Evolutionary conservation across 805 yeast genomes (phyloP), one percentile per base, ranked within the genome.

Genomic region (Candida tibetensis): DNA sequence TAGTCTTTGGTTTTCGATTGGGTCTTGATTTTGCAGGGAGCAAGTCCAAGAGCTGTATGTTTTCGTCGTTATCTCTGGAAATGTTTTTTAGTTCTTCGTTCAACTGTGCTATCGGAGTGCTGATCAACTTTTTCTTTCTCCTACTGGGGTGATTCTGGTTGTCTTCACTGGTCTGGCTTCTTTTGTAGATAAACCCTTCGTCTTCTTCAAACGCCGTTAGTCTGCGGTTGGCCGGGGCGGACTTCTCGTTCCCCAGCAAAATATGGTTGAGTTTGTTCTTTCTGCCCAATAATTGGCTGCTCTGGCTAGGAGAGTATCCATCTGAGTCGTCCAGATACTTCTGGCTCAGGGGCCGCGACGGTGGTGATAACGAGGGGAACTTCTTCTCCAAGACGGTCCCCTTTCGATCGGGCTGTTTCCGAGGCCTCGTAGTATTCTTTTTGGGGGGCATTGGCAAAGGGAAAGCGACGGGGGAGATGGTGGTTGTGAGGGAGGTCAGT

Each of bases 111-210:
- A 57, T 45, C 4, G 65, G 64, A 4, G 64, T 58, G 34, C 52
- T 49, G 2, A 54, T 34, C 27, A 47, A 48, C 28, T 39, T 46
- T 23, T 32, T 37, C 22, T 37, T 41, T 12, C 25, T 4, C 10
- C 17, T 7, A n/a, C n/a, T n/a, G n/a, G n/a, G n/a, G n/a, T n/a
- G n/a, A n/a, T n/a, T n/a, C n/a, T n/a, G n/a, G 10, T n/a, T 4
- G 12, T 21, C 32, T 9, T 10, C 38, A 17, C 39, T 43, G 4
- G 48, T 39, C 33, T 44, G 40, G 50, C 55, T 51, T 31, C 66
- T 41, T 30, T 58, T 59, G 42, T 58, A 62, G 15, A 55, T 43
- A 38, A 63, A 63, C 13, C 63, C 69, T 22, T 60, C 67, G 41
- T 62, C 68, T 28, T 60, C 64, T 35, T 55, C 61, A 18, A 42